Base-by-base conservation (phyloP, 2,329 filamentous ascomycete genomes). In the Fusarium nanum region DNA sequence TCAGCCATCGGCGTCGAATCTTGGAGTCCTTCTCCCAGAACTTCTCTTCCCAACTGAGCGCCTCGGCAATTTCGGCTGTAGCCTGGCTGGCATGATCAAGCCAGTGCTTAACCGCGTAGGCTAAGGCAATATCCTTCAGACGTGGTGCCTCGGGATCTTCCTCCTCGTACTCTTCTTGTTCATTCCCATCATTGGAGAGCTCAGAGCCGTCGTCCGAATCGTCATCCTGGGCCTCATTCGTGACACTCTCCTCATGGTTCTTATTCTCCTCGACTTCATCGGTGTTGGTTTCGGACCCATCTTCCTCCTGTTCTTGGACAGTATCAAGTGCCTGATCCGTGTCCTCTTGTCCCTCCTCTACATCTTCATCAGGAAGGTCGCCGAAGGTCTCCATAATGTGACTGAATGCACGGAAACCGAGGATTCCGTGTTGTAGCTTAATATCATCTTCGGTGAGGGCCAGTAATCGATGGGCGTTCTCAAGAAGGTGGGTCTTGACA, bases 91-190 rank as follows among this genome's bases (percentile, higher is more conserved):
- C 81, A 53, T 83, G 81, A 8, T 78, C 73, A 5, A 83, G 72
- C 81, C 81, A 83, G 37, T 83, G 68, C 49, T 81, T 82, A 7
- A 83, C 76, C 7, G 80, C 76, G 22, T 83, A 83, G 10, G 75
- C 69, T 20, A 78, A 53, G n/a, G 75, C 78, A 16, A 63, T 71
- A 5, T 74, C 71, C 7, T 62, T 64, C 3, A 78, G 61, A 5
- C 72, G 60, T 10, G 75, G 68, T 0, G 76, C 77, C 59, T 81
- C 80, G 0, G 74, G 70, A 6, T 77, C 67, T 12, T 60, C 71
- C 1, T 74, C 64, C 5, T 73, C 67, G 2, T 67, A 18, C 57
- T 40, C 44, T 10, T 56, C 54, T 4, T 37, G 22, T 9, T 22
- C 28, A 16, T 20, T 18, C 1, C 18, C 44, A 7, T 18, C 53